Evolutionary conservation across 2,329 filamentous ascomycete genomes (phyloP), one percentile per base, ranked within the genome.

Genomic region (Dactylellina haptotyla): DNA sequence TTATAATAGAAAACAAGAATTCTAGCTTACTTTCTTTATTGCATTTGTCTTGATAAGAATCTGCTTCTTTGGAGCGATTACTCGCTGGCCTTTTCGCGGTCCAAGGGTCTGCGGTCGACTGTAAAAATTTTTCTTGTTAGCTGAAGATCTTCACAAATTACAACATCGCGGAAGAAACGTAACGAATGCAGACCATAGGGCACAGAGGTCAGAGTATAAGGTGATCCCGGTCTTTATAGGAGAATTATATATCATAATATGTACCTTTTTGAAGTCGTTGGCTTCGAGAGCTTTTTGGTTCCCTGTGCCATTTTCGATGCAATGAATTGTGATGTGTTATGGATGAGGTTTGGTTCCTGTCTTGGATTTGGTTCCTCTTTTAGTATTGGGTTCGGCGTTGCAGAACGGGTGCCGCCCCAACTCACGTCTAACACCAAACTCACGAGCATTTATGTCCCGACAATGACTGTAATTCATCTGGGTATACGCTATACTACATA

Each of bases 11-110:
- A n/a, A n/a, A 28, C 4, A n/a, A 2, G 26, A 45, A 1, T 25
- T 23, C 53, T 25, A n/a, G n/a, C n/a, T n/a, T 75, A 87, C 85
- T 83, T 88, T 90, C 58, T 85, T 87, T 79, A 90, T 83, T 78
- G 87, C 87, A 75, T 86, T 82, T 78, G 88, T 84, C 79, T 85
- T 84, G 39, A 89, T 84, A 58, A 90, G 81, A 1, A 82, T 82
- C 4, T 84, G 80, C 75, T 89, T 90, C 81, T 89, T 89, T 2
- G 89, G 89, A 58, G 88, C 88, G 77, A 91, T 88, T 56, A 86
- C 83, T 51, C 87, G 84, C 14, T 84, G 82, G 56, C 89, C 89
- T 75, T 85, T 86, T 78, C 86, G 86, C 5, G 85, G 85, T 10
- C 84, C 83, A 34, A 83, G 80, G 5, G 80, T 78, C 32, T 79